Percentiles rank a stretch among this genome's conserved stretches.
phyloP scores from a whole-genome alignment of 1,139 yeast genomes.

The Kodamaea anthophila region DNA sequence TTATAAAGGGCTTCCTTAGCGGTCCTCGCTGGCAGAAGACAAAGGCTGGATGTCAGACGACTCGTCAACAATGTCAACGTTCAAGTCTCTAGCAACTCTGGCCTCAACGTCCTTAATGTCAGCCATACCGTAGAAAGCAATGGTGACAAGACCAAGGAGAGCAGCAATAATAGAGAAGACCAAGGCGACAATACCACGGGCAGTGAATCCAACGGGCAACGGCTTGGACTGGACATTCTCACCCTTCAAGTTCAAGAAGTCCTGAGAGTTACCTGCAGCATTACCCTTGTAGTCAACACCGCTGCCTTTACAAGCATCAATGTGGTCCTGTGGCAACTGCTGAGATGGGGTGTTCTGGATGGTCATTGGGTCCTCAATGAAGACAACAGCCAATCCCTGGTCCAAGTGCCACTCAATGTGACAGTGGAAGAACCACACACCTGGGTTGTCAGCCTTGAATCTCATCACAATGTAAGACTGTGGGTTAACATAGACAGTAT shows the following conservation, averaged over 20 bases:
- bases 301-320: slow-evolving; percentile 14
- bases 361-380: slow-evolving; percentile 51
- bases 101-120: slow-evolving; percentile 59
- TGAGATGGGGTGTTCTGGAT: slow-evolving; percentile 47
- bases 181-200: slow-evolving; percentile 84
- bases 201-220: slow-evolving; percentile 84
- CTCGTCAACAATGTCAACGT: slow-evolving; percentile 31
- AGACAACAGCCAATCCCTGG: slow-evolving; percentile 50
- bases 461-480: slow-evolving; percentile 61
- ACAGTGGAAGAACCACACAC: slow-evolving; percentile 63
- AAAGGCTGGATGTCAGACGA: slow-evolving; percentile 4
- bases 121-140: slow-evolving; percentile 73
- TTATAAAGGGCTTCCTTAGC: slow-evolving; percentile 3
- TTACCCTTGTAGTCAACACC: slow-evolving; percentile 46
- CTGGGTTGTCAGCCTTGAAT: slow-evolving; percentile 55
- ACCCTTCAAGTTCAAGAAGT: slow-evolving; percentile 64
- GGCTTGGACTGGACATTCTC: slow-evolving; percentile 58
- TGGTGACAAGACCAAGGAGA: slow-evolving; percentile 67
- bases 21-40: slow-evolving; percentile 5
- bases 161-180: slow-evolving; percentile 77
- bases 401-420: slow-evolving; percentile 62
- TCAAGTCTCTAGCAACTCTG: slow-evolving; percentile 45
- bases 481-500: slow-evolving; percentile 58
- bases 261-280: slow-evolving; percentile 71
- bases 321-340: slow-evolving; percentile 35